phyloP scores from a whole-genome alignment of 768 basidiomycete species.

The Hydnomerulius pinastri region DNA sequence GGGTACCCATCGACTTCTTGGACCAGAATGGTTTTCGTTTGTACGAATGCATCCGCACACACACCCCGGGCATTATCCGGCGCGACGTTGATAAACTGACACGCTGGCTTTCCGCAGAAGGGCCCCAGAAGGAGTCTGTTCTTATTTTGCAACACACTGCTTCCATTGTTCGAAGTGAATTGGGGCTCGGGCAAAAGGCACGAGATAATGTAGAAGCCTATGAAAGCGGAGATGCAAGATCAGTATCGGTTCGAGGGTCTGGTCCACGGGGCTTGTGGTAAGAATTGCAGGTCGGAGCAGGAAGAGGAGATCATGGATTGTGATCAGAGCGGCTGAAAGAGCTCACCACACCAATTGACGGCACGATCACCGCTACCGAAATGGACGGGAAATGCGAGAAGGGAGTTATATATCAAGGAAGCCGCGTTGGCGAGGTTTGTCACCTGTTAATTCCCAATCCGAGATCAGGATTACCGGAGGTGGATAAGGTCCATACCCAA shows the following conservation, averaged over 20 bases:
- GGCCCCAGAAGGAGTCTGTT: constrained; percentile 67
- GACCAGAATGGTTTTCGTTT: constrained; percentile 62
- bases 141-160: constrained; percentile 9
- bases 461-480: constrained; percentile 7
- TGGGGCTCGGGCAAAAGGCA: constrained; percentile 57
- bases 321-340: constrained; percentile 1
- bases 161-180: constrained; percentile 16
- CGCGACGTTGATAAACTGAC: constrained; percentile 72
- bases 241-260: constrained; percentile 10
- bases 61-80: constrained; percentile 68
- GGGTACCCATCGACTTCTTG: constrained; percentile 78
- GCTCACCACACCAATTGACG: constrained; percentile 94
- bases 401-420: constrained; percentile 76
- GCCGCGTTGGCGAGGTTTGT: constrained; percentile 87
- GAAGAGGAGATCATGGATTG: background rate
- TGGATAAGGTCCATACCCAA: constrained; percentile 58
- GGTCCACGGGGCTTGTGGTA: background rate
- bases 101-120: constrained; percentile 91
- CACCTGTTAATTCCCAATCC: constrained; percentile 46
- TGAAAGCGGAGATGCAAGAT: constrained; percentile 15
- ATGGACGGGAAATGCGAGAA: constrained; percentile 62
- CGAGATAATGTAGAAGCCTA: constrained; percentile 86
- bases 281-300: background rate
- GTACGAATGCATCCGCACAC: constrained; percentile 77
- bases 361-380: constrained; percentile 65